Percentiles rank a stretch among this genome's conserved stretches.
These are phyloP conservation scores for Salvia splendens DNA, from an alignment of 257 asterid species.

Conservation along the genomic window DNA sequence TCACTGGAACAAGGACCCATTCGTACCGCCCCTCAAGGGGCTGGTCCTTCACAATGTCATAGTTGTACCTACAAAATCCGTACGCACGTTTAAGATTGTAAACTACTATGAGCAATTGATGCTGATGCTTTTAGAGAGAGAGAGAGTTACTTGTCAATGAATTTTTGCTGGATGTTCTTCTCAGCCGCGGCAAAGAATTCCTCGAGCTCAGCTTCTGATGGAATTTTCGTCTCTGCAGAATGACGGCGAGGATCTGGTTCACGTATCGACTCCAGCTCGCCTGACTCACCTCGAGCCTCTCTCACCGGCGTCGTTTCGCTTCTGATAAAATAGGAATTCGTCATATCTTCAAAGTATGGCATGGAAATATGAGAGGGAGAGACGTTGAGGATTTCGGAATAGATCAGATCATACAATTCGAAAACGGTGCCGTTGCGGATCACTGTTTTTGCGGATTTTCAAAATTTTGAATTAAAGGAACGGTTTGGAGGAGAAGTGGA, in stretches of 20 bases:
- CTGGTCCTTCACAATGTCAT: slow-evolving; percentile 60
- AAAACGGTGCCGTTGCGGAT: slow-evolving; percentile 28
- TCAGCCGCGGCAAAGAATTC: slow-evolving; percentile 70
- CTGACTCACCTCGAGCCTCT: slow-evolving; percentile 40
- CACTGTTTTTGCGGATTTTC: slow-evolving; percentile 28
- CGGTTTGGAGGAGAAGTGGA: neutral
- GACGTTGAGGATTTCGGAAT: slow-evolving; percentile 3
- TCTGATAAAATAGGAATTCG: slow-evolving; percentile 37
- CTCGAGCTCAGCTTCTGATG: slow-evolving; percentile 64
- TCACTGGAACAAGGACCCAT: slow-evolving; percentile 46
- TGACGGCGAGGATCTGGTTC: slow-evolving; percentile 34
- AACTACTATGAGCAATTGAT: neutral
- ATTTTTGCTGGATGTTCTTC: slow-evolving; percentile 44
- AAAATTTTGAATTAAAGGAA: slow-evolving; percentile 44
- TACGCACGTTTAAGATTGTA: neutral
- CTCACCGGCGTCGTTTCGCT: slow-evolving; percentile 41
- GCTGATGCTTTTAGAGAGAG: neutral
- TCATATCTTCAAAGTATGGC: slow-evolving; percentile 13
- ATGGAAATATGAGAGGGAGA: slow-evolving; percentile 17
- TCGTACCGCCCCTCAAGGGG: slow-evolving; percentile 64
- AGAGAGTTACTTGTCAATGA: slow-evolving; percentile 50
- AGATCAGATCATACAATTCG: slow-evolving; percentile 19
- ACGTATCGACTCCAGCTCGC: slow-evolving; percentile 46
- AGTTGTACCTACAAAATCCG: slow-evolving; percentile 61
- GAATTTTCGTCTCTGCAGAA: slow-evolving; percentile 40